Percentiles rank a stretch among this genome's conserved stretches.
phyloP scores from a whole-genome alignment of 345 rosid species.

The Erysimum cheiranthoides region DNA sequence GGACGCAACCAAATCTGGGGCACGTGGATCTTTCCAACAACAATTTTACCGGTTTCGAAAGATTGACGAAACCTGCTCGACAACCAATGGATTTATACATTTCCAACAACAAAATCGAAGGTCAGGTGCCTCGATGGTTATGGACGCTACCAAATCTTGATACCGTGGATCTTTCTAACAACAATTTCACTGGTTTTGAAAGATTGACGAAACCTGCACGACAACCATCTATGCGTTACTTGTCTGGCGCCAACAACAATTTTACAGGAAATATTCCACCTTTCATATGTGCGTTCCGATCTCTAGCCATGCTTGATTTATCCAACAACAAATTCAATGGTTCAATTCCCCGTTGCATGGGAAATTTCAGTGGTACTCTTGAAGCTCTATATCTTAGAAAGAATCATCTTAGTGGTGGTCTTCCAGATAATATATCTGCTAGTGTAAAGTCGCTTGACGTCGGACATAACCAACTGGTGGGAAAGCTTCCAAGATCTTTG shows the following conservation, averaged over 20 bases:
- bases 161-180: constrained; percentile 16
- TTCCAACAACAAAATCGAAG: constrained; percentile 32
- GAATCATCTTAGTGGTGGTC: not conserved
- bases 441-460: constrained; percentile 38
- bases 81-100: too few relatives aligned
- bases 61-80: too few relatives aligned
- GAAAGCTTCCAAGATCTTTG: constrained; percentile 41
- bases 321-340: constrained; percentile 8
- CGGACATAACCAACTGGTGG: constrained; percentile 32
- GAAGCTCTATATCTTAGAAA: not conserved
- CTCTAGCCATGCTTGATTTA: not conserved
- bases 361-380: not conserved
- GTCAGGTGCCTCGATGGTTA: constrained; percentile 28
- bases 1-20: too few relatives aligned
- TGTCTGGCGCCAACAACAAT: constrained; percentile 12
- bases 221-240: not conserved
- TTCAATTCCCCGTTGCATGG: not conserved
- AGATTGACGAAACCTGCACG: not conserved
- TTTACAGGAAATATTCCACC: constrained; percentile 7
- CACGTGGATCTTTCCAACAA: too few relatives aligned
- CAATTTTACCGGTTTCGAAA: too few relatives aligned
- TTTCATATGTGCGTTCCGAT: not conserved
- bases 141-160: not conserved
- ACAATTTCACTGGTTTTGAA: not conserved
- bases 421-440: constrained; percentile 23